These are phyloP conservation scores for Psilocybe azurescens DNA, from an alignment of 768 basidiomycete genomes.

Conservation along the genomic window DNA sequence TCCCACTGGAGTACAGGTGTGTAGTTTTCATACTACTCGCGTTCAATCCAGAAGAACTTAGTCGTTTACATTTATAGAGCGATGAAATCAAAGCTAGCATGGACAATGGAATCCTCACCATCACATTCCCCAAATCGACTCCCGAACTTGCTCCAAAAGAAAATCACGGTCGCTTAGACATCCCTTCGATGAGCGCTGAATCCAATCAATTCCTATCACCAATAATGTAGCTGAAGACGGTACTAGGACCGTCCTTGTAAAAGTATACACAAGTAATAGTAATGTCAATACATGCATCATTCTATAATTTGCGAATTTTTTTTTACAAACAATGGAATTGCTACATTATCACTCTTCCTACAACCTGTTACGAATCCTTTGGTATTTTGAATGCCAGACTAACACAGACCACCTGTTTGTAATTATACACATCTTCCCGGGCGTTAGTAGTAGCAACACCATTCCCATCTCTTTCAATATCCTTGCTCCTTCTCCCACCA, in stretches of 20 bases:
- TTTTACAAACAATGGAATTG: too few relatives aligned
- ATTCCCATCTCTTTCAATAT: neutral
- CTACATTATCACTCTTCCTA: too few relatives aligned
- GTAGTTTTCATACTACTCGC: conserved; percentile 20
- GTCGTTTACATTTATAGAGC: conserved; percentile 30
- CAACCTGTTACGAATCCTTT: neutral
- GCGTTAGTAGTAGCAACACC: too few relatives aligned
- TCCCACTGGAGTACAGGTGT: conserved; percentile 56
- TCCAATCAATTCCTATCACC: neutral
- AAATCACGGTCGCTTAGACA: conserved; percentile 30
- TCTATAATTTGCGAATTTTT: too few relatives aligned
- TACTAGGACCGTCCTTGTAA: too few relatives aligned
- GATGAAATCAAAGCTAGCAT: conserved; percentile 42
- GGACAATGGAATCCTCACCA: conserved; percentile 54
- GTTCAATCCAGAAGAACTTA: conserved; percentile 1
- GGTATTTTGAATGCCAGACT: too few relatives aligned
- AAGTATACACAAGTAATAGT: too few relatives aligned
- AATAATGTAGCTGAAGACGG: neutral
- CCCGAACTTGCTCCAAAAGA: conserved; percentile 36
- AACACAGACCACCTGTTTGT: too few relatives aligned
- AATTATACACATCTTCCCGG: too few relatives aligned
- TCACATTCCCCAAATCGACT: conserved; percentile 56
- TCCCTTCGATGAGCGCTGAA: neutral
- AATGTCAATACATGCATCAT: too few relatives aligned
- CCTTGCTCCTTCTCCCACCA: neutral